Percentiles rank a stretch among this genome's conserved stretches.
These are phyloP conservation scores for Schrenkiella parvula DNA, from an alignment of 345 rosid genomes.

Conservation along the genomic window DNA sequence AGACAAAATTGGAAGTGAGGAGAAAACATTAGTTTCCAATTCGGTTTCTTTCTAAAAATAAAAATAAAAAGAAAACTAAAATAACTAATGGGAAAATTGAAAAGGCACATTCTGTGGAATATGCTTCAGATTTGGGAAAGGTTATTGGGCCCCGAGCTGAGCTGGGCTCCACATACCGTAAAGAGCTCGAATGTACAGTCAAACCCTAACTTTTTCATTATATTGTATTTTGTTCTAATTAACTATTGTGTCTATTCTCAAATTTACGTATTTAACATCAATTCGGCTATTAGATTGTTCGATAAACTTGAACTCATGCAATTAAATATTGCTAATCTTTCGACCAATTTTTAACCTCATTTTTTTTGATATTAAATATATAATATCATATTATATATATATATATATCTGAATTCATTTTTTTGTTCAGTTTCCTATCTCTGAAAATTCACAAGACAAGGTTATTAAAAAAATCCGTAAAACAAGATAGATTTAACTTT, in stretches of 20 bases:
- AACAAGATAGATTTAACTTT: not conserved
- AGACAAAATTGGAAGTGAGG: not conserved
- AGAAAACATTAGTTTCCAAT: not conserved
- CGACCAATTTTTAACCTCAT: not conserved
- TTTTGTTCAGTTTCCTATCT: not conserved
- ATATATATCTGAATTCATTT: not conserved
- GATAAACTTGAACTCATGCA: not conserved
- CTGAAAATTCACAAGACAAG: not conserved
- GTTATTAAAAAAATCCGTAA: not conserved
- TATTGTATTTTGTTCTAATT: not conserved
- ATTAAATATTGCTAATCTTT: not conserved
- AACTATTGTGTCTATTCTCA: not conserved
- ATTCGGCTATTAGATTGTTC: not conserved
- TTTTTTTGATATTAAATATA: not conserved
- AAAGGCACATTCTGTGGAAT: constrained; percentile 57
- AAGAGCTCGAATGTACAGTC: not conserved
- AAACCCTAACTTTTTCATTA: constrained; percentile 16
- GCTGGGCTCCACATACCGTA: constrained; percentile 44
- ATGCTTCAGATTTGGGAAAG: constrained; percentile 37
- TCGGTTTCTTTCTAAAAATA: not conserved
- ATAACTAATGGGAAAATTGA: constrained; percentile 13
- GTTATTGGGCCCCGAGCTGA: constrained; percentile 25
- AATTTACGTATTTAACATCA: not conserved
- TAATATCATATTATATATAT: no score
- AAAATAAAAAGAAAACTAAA: not conserved